phyloP scores from a whole-genome alignment of 257 asterid species.

The Haberlea rhodopensis region DNA sequence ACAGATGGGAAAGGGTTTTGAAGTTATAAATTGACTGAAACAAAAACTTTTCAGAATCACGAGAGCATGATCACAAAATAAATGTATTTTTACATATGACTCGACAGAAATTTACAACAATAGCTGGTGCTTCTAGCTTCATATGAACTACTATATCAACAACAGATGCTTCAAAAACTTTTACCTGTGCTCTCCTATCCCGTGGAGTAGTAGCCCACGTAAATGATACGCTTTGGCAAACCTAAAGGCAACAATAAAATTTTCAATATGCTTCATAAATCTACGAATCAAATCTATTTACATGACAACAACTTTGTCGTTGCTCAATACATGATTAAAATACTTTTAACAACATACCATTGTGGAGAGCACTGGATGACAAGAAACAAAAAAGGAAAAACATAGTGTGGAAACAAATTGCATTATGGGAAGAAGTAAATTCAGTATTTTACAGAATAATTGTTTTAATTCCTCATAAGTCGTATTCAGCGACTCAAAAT shows the following conservation, averaged over 20 bases:
- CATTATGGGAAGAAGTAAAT: conserved; percentile 18
- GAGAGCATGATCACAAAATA: background rate
- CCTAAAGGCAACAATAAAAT: conserved; percentile 43
- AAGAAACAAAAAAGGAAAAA: background rate
- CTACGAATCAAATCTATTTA: conserved; percentile 20
- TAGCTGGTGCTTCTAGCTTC: conserved; percentile 20
- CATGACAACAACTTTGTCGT: no score
- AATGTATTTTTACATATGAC: background rate
- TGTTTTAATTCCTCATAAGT: background rate
- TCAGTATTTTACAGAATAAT: conserved; percentile 1
- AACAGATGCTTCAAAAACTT: conserved; percentile 20
- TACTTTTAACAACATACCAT: background rate
- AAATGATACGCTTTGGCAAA: conserved; percentile 86
- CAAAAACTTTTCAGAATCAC: conserved; percentile 11
- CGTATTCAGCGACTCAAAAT: conserved; percentile 15
- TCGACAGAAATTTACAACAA: conserved; percentile 8
- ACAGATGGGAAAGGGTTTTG: no score
- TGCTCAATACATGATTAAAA: conserved; percentile 4
- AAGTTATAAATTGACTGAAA: no score
- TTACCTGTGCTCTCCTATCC: conserved; percentile 96
- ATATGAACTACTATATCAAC: conserved; percentile 21
- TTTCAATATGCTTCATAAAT: conserved; percentile 17
- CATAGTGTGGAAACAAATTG: conserved; percentile 6
- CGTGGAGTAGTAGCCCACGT: conserved; percentile 89
- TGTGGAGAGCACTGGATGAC: background rate